phyloP scores from a whole-genome alignment of 169 alveolate species.

The Plasmodium falciparum region DNA sequence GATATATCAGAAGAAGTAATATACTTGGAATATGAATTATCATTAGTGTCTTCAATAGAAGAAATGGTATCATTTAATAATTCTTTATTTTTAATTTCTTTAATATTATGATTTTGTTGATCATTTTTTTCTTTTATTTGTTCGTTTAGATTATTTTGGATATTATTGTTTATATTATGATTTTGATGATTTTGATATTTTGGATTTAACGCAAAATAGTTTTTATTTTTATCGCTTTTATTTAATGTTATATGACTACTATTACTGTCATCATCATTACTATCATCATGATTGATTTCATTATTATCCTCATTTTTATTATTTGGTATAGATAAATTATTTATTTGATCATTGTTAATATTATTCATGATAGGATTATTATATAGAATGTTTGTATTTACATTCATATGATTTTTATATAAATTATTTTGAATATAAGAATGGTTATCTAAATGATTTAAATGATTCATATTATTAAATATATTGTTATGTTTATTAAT shows the following conservation, averaged over 20 bases:
- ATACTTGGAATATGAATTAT: too few species aligned
- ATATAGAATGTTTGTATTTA: background rate
- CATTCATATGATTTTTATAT: constrained; percentile 9
- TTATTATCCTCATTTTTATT: background rate
- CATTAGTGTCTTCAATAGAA: too few species aligned
- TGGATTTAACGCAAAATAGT: background rate
- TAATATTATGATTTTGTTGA: too few species aligned
- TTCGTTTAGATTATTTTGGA: background rate
- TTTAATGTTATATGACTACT: too few species aligned
- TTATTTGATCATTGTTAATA: background rate
- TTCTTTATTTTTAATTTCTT: too few species aligned
- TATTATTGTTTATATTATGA: background rate
- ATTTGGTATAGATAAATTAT: background rate
- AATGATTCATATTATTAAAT: background rate
- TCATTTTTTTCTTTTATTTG: background rate
- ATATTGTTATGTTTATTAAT: background rate
- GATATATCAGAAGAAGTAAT: too few species aligned
- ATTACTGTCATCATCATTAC: background rate
- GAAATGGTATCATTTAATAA: too few species aligned
- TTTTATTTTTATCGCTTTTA: too few species aligned
- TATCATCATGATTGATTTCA: background rate
- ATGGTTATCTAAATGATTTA: background rate
- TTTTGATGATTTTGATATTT: background rate
- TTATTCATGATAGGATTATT: too few species aligned
- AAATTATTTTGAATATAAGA: constrained; percentile 2